Conservation (phyloP, 495 filamentous ascomycete species). For the Penicillium bovifimosum region DNA sequence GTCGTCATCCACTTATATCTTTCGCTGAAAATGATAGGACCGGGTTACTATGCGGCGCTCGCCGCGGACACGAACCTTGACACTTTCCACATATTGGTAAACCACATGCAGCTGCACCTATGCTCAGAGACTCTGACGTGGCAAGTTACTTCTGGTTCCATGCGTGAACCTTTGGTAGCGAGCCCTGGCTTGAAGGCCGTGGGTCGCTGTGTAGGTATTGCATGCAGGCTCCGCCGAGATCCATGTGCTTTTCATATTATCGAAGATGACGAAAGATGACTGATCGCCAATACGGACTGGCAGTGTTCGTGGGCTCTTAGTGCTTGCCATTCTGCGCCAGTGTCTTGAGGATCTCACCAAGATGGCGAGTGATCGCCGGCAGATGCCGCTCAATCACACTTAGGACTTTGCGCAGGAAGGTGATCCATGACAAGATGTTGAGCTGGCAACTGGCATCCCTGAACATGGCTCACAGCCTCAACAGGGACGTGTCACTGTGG, state of each 20-base stretch:
- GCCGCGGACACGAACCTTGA: conserved; percentile 39
- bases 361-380: conserved; percentile 27
- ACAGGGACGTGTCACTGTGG: conserved; percentile 19
- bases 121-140: conserved; percentile 47
- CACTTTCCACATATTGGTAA: conserved; percentile 38
- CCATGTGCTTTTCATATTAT: conserved; percentile 13
- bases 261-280: conserved; percentile 10
- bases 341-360: not conserved
- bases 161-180: conserved; percentile 23
- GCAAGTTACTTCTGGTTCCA: conserved; percentile 38
- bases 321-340: conserved; percentile 3
- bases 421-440: conserved; percentile 30
- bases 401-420: conserved; percentile 15
- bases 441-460: conserved; percentile 36
- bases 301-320: conserved; percentile 12
- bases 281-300: conserved; percentile 6
- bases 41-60: conserved; percentile 30
- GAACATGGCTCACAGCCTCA: conserved; percentile 23
- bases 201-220: conserved; percentile 22
- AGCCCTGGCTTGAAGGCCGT: conserved; percentile 25
- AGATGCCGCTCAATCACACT: conserved; percentile 18
- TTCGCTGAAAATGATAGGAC: conserved; percentile 37
- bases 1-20: conserved; percentile 26
- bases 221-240: conserved; percentile 9
- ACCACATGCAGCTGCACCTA: conserved; percentile 44